Evolutionary conservation across 305 asterid genomes (phyloP), one percentile per base, ranked within the genome.

Genomic region (Fraxinus angustifolia): DNA sequence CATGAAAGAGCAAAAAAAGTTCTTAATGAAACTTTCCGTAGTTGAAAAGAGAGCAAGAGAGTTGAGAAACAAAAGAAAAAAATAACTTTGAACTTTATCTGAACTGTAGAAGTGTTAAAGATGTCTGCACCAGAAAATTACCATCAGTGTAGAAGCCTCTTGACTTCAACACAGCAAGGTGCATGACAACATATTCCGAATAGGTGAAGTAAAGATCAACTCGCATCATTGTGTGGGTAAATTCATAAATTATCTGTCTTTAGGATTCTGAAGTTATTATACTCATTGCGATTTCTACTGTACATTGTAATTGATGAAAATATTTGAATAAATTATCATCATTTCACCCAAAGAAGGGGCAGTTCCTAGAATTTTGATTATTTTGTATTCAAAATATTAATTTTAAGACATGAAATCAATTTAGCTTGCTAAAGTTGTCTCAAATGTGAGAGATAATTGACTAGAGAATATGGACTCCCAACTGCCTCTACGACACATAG

Each of bases 1-100:
- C 88, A 85, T 30, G 73, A 83, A 19, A 77, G 42, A 85, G 75
- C 60, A 2, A 53, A 67, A 53, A 80, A 67, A 1, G 67, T 81
- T 42, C 28, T 84, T 56, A 81, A 79, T 4, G 73, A 76, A 79
- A 35, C 72, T 75, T 73, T 30, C 50, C 82, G 35, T 79, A 79
- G 60, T 74, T 79, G 75, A 62, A 62, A 62, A 62, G 72, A 62
- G 72, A 62, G 72, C n/a, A 3, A 62, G 72, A 26, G 72, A 62
- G 6, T 23, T 23, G 71, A 62, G 72, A 81, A 76, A 81, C 72
- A 62, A 62, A 10, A 62, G 26, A 73, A 60, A 45, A 36, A 48
- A 17, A 70, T 17, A 36, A 67, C 8, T 68, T 26, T 23, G 21
- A 73, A 28, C 65, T 48, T 75, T 50, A 36, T 31, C 50, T 3